A percentile compares a stretch with the other conserved stretches of the same genome.
phyloP scores from a whole-genome alignment of 768 basidiomycete species.

The Leucocoprinus birnbaumii region DNA sequence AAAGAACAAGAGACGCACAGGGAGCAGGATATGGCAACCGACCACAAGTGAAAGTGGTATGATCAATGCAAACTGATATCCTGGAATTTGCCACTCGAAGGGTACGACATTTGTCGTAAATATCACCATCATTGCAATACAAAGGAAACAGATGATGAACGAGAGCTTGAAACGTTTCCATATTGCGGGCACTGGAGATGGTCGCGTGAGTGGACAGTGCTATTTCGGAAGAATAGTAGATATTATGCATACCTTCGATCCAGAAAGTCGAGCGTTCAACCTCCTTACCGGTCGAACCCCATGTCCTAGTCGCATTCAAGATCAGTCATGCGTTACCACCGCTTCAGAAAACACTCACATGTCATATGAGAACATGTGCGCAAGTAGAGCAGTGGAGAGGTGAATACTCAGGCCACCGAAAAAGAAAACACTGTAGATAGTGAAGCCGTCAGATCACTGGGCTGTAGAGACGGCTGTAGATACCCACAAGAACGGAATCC shows the following conservation, averaged over 20 bases:
- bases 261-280: slow-evolving; percentile 88
- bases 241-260: slow-evolving; percentile 53
- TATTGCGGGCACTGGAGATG: slow-evolving; percentile 63
- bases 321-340: neutral
- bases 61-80: slow-evolving; percentile 65
- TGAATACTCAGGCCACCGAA: slow-evolving; percentile 76
- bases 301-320: slow-evolving; percentile 33
- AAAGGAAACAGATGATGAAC: slow-evolving; percentile 56
- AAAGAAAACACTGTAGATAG: slow-evolving; percentile 58
- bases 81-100: slow-evolving; percentile 62
- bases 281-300: slow-evolving; percentile 69
- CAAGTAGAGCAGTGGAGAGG: slow-evolving; percentile 61
- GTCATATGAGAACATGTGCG: slow-evolving; percentile 65
- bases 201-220: neutral
- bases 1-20: slow-evolving; percentile 42
- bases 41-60: slow-evolving; percentile 70
- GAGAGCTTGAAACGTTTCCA: slow-evolving; percentile 78
- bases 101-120: slow-evolving; percentile 57
- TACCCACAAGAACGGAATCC: slow-evolving; percentile 73
- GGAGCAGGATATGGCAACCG: slow-evolving; percentile 69
- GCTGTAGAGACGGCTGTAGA: neutral
- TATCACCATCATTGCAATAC: slow-evolving; percentile 60
- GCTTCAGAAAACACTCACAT: slow-evolving; percentile 33
- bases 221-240: neutral
- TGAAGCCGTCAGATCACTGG: neutral